Base-by-base conservation (phyloP, 2,329 filamentous ascomycete genomes). In the Aspergillus viridinutans region DNA sequence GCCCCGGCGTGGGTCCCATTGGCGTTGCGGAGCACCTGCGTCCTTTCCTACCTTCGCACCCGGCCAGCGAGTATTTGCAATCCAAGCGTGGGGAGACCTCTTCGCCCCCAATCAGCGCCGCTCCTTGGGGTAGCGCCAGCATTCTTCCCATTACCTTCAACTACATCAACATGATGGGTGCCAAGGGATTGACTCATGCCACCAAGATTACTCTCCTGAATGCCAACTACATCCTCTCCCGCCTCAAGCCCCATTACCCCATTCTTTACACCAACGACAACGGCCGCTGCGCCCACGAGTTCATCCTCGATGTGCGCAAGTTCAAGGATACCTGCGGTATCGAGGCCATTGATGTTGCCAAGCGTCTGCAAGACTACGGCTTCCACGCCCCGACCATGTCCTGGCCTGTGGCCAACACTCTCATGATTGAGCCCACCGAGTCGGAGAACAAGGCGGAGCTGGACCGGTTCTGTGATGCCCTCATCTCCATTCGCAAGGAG, bases 351-450 rank as follows among this genome's bases (percentile, higher is more conserved):
- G 93, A 97, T 70, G 89, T 97, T 63, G 93, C 93, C 69, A 97
- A 97, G 82, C 90, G 93, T 61, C 85, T 97, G 21, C 92, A 97
- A 76, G 93, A 97, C 72, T 97, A 96, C 72, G 93, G 93, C 45
- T 97, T 97, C 84, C 93, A 97, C 75, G 90, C 92, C 1, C 93
- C 93, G 0, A 97, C 93, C 53, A 97, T 97, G 93, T 92, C 87
- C 72, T 97, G 90, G 90, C 93, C 93, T 1, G 92, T 97, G 2
- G 84, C 90, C 53, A 95, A 95, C 77, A 97, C 93, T 0, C 85
- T 97, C 48, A 97, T 97, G 93, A 96, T 97, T 64, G 93, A 97
- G 79, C 93, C 93, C 2, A 97, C 93, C 0, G 93, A 97, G 78
- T 92, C 88, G 14, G 93, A 97, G 80, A 90, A 85, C 75, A 92